Percentiles rank a stretch among this genome's conserved stretches.
phyloP scores from a whole-genome alignment of 139 green algal genomes.

The Eudorina sp. region DNA sequence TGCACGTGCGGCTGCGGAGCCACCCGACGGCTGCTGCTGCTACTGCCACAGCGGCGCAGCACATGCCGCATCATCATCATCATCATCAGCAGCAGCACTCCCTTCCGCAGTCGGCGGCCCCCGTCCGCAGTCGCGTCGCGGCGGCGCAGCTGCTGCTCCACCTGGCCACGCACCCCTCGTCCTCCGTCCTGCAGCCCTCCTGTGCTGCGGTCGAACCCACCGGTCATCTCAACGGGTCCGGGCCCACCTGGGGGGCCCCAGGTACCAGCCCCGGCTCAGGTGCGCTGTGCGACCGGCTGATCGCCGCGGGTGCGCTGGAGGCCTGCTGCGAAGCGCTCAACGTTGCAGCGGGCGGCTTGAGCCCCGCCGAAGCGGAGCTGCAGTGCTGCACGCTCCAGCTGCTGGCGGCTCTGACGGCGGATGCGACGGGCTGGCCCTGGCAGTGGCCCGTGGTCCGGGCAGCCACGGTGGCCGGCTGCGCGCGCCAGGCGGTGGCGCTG shows the following conservation, averaged over 20 bases:
- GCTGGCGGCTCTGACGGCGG: conserved; percentile 29
- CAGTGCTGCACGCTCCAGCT: neutral
- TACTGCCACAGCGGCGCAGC: neutral
- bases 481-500: neutral
- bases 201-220: too few relatives aligned
- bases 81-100: neutral
- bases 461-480: conserved; percentile 4
- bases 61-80: neutral
- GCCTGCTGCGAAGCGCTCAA: neutral
- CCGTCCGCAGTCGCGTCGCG: neutral
- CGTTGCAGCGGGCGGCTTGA: neutral
- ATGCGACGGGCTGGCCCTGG: conserved; percentile 26
- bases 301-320: conserved; percentile 13
- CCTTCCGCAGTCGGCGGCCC: neutral
- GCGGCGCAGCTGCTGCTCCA: conserved; percentile 30
- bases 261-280: neutral
- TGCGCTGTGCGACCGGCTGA: neutral
- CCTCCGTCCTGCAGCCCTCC: too few relatives aligned
- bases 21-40: neutral
- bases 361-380: neutral
- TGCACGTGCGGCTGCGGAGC: neutral
- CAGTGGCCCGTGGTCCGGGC: conserved; percentile 33
- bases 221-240: too few relatives aligned
- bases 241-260: too few relatives aligned
- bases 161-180: conserved; percentile 2